Conservation (phyloP, 768 basidiomycete genomes). For the Trichaptum fuscoviolaceum region DNA sequence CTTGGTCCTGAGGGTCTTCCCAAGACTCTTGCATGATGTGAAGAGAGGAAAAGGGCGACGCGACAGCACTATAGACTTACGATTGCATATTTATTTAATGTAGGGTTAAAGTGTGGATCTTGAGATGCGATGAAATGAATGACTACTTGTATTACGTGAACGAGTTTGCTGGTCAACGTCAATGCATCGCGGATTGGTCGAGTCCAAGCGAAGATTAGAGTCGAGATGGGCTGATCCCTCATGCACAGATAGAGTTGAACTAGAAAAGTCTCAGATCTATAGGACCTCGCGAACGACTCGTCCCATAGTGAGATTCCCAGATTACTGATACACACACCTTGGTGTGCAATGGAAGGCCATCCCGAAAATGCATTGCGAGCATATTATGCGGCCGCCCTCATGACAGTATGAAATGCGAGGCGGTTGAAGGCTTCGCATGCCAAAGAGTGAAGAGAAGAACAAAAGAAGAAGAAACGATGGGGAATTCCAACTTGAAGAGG, state of each 20-base stretch:
- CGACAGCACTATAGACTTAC: not conserved
- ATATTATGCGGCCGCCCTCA: not conserved
- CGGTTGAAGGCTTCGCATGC: no score
- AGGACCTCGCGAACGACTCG: no score
- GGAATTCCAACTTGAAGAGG: not conserved
- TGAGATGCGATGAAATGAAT: not conserved
- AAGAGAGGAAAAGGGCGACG: not conserved
- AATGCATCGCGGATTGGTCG: no score
- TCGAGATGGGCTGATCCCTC: no score
- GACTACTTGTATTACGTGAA: no score
- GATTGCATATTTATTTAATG: not conserved
- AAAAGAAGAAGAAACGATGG: not conserved
- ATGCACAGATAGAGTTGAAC: no score
- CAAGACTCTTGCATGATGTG: constrained; percentile 35
- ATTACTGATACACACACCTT: no score
- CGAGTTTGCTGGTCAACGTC: no score
- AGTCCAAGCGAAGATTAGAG: no score
- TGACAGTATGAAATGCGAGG: not conserved
- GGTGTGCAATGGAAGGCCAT: no score
- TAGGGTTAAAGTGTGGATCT: not conserved
- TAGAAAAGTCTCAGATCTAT: no score
- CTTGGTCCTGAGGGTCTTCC: constrained; percentile 69
- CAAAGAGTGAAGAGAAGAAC: not conserved
- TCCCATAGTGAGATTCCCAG: no score
- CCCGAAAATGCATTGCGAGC: not conserved